Conservation (phyloP, 805 yeast genomes). For the Suhomyces vadensis region DNA sequence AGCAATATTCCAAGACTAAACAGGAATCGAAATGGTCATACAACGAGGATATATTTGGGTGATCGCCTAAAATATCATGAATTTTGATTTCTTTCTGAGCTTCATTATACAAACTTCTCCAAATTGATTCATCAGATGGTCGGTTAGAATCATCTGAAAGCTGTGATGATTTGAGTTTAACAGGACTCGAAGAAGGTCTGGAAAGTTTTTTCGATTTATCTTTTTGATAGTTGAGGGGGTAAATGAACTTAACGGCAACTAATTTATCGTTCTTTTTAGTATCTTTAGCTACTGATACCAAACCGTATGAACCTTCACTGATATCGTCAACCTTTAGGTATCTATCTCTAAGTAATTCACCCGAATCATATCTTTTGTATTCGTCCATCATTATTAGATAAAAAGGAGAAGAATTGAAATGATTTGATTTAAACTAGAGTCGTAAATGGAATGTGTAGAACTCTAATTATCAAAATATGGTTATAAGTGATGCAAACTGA, state of each 20-base stretch:
- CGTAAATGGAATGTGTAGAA: too few relatives aligned
- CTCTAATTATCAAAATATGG: slow-evolving; percentile 2
- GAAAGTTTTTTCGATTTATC: slow-evolving; percentile 20
- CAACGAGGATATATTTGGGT: slow-evolving; percentile 47
- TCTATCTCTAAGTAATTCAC: slow-evolving; percentile 54
- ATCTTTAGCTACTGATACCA: slow-evolving; percentile 86
- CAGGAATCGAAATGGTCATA: slow-evolving; percentile 54
- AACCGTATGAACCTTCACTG: slow-evolving; percentile 92
- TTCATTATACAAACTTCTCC: slow-evolving; percentile 46
- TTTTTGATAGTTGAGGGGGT: slow-evolving; percentile 50
- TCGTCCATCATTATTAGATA: slow-evolving; percentile 33
- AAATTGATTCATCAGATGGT: slow-evolving; percentile 23
- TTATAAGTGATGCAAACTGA: slow-evolving; percentile 3
- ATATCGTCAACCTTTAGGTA: slow-evolving; percentile 72
- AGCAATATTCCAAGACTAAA: slow-evolving; percentile 72
- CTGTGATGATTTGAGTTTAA: slow-evolving; percentile 20
- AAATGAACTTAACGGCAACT: slow-evolving; percentile 86
- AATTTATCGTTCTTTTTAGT: slow-evolving; percentile 43
- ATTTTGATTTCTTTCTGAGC: slow-evolving; percentile 70
- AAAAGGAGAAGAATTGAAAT: neutral
- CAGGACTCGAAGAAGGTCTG: slow-evolving; percentile 39
- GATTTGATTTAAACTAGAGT: neutral
- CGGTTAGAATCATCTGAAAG: slow-evolving; percentile 8
- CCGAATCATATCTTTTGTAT: slow-evolving; percentile 40
- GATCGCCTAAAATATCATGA: slow-evolving; percentile 57